Percentiles rank a stretch among this genome's conserved stretches.
These are phyloP conservation scores for Kitagawia praeruptora DNA, from an alignment of 129 eudicot species.

Conservation along the genomic window DNA sequence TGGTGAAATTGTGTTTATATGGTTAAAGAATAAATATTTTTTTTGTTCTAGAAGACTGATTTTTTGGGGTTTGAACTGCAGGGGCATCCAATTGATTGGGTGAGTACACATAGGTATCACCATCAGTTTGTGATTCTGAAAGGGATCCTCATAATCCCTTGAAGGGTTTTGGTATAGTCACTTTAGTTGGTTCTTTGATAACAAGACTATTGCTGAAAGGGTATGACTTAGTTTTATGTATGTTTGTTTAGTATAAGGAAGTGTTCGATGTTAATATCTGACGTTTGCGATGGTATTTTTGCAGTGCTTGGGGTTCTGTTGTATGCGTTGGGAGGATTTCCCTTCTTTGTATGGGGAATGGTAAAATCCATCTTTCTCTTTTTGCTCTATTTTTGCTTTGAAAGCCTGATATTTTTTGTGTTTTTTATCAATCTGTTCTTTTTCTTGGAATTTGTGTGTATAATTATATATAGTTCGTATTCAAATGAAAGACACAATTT, in stretches of 20 bases:
- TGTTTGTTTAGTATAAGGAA: neutral
- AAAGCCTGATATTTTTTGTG: too few species aligned
- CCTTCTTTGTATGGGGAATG: too few species aligned
- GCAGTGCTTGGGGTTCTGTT: slow-evolving; percentile 61
- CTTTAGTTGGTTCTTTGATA: slow-evolving; percentile 71
- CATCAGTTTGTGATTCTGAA: slow-evolving; percentile 70
- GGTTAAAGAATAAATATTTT: too few species aligned
- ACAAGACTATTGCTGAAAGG: slow-evolving; percentile 35
- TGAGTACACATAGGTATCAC: slow-evolving; percentile 73
- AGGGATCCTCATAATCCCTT: slow-evolving; percentile 81
- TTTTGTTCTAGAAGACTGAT: neutral
- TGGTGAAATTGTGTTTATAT: neutral
- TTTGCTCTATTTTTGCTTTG: too few species aligned
- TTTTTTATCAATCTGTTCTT: too few species aligned
- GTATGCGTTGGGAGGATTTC: too few species aligned
- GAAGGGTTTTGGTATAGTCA: slow-evolving; percentile 94
- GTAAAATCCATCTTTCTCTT: too few species aligned
- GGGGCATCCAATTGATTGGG: slow-evolving; percentile 95
- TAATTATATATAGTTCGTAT: too few species aligned
- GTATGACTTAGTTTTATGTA: slow-evolving; percentile 13
- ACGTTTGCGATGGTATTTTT: neutral
- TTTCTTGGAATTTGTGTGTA: too few species aligned
- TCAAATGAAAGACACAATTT: too few species aligned
- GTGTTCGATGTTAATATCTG: neutral
- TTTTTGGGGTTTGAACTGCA: slow-evolving; percentile 12